These are phyloP conservation scores for Eutrema yunnanense DNA, from an alignment of 345 rosid genomes.

Conservation along the genomic window DNA sequence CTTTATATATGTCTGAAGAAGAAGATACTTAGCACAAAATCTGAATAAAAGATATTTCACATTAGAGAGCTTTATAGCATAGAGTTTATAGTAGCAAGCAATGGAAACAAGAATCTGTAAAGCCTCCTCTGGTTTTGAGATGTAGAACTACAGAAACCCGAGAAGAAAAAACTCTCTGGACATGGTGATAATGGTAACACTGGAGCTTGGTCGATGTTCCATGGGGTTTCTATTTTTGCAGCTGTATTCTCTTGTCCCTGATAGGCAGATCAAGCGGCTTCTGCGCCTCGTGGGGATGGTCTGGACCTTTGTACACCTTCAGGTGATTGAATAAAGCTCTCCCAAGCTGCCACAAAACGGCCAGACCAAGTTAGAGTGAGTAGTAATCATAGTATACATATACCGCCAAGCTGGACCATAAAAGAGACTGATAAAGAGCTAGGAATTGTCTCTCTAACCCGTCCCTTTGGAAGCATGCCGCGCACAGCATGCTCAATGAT, in stretches of 20 bases:
- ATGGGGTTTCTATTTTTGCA: conserved; percentile 28
- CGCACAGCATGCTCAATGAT: conserved; percentile 97
- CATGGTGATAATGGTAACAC: not conserved
- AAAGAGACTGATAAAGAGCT: conserved; percentile 5
- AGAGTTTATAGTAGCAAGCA: conserved; percentile 7
- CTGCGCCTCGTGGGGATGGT: conserved; percentile 93
- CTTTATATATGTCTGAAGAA: not conserved
- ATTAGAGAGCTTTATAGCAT: conserved; percentile 9
- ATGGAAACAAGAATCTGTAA: conserved; percentile 22
- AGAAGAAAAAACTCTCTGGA: conserved; percentile 14
- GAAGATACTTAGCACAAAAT: not conserved
- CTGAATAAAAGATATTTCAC: not conserved
- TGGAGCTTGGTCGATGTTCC: conserved; percentile 2
- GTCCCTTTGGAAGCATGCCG: conserved; percentile 98
- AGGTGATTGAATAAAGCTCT: conserved; percentile 90
- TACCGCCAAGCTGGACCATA: not conserved
- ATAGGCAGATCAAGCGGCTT: conserved; percentile 79
- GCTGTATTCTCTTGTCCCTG: conserved; percentile 83
- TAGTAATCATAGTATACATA: not conserved
- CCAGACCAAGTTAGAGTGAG: not conserved
- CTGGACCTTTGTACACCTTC: conserved; percentile 89
- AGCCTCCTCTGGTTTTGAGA: conserved; percentile 14
- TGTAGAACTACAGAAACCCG: conserved; percentile 16
- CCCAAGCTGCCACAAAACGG: conserved; percentile 63
- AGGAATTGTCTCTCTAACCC: conserved; percentile 47